A percentile compares a stretch with the other conserved stretches of the same genome.
These are phyloP conservation scores for Solanum tacnaense DNA, from an alignment of 257 asterid species.

Conservation along the genomic window DNA sequence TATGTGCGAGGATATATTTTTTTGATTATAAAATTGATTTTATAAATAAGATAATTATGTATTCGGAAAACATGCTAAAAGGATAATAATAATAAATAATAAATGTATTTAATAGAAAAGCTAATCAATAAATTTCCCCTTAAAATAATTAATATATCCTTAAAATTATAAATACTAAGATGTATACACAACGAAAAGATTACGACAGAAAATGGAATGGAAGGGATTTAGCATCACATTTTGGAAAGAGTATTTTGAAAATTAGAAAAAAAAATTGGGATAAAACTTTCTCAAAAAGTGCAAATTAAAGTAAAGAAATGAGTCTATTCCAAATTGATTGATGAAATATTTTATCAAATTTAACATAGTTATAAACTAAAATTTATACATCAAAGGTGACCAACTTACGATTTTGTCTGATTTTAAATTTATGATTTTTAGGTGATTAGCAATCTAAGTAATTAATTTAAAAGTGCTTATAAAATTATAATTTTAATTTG, in stretches of 20 bases:
- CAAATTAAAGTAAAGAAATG: neutral
- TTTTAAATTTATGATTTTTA: neutral
- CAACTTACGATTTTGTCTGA: neutral
- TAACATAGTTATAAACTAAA: no score
- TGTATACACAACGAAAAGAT: neutral
- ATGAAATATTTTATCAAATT: no score
- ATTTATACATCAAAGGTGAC: neutral
- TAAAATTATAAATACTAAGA: no score
- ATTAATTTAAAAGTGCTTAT: no score
- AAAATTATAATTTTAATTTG: neutral
- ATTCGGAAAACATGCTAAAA: neutral
- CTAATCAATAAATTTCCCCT: neutral
- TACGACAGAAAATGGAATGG: neutral
- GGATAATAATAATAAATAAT: no score
- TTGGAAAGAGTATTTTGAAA: neutral
- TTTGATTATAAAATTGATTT: no score
- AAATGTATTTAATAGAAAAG: neutral
- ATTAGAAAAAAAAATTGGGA: neutral
- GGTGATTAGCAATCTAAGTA: neutral
- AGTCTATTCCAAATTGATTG: neutral
- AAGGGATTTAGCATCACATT: neutral
- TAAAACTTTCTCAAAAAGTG: neutral
- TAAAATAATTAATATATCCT: no score
- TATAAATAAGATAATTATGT: neutral
- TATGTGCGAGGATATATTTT: neutral